Percentiles rank a stretch among this genome's conserved stretches.
phyloP scores from a whole-genome alignment of 108 stramenopile genomes.

The Pelagomonas calceolata region DNA sequence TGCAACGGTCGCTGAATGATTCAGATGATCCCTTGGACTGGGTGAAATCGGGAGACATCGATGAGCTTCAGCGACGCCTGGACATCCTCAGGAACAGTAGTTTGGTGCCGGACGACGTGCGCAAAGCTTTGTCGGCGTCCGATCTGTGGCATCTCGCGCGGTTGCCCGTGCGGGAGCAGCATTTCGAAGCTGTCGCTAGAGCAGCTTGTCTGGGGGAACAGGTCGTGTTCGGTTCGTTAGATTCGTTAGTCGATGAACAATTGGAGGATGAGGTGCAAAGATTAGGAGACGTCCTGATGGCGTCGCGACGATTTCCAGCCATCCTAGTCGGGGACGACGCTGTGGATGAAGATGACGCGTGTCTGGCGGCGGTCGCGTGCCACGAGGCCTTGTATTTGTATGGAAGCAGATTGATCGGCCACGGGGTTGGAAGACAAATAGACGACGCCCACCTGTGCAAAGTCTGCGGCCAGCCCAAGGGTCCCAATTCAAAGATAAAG shows the following conservation, averaged over 20 bases:
- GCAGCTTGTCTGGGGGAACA: background rate
- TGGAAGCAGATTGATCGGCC: background rate
- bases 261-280: background rate
- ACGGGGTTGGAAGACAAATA: background rate
- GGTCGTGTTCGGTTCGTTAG: background rate
- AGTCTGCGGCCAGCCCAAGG: background rate
- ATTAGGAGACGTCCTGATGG: background rate
- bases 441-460: background rate
- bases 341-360: too few relatives aligned
- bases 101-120: background rate
- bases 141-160: background rate
- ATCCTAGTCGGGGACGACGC: background rate
- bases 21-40: background rate
- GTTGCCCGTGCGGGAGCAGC: background rate
- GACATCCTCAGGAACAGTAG: background rate
- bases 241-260: background rate
- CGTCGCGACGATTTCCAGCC: background rate
- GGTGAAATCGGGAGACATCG: background rate
- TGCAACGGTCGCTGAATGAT: background rate
- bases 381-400: background rate
- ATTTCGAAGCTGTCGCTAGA: background rate
- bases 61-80: background rate
- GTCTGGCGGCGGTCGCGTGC: too few relatives aligned
- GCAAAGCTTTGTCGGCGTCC: background rate
- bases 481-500: background rate